A percentile compares a stretch with the other conserved stretches of the same genome.
Evolutionary conservation across 208 protist genomes (phyloP).

Genomic region (Crithidia bombi): DNA sequence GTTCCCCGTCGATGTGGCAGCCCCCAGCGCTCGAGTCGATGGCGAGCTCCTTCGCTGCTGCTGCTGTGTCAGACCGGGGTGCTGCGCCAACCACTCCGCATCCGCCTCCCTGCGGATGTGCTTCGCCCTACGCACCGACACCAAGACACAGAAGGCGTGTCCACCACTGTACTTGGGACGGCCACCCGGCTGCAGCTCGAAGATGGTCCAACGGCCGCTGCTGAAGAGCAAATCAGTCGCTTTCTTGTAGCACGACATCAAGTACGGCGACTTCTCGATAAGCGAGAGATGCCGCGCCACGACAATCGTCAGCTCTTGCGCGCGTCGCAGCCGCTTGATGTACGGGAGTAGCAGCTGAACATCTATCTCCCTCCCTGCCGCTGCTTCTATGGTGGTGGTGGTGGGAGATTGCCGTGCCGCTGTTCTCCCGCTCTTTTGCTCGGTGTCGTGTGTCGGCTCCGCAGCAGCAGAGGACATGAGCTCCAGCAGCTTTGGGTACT

Average conservation of each 20-base stretch:
- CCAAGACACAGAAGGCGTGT: slow-evolving; percentile 44
- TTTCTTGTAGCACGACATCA: slow-evolving; percentile 64
- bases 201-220: slow-evolving; percentile 77
- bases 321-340: slow-evolving; percentile 62
- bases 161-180: slow-evolving; percentile 43
- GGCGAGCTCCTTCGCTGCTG: background rate
- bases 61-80: slow-evolving; percentile 9
- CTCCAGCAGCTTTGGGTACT: slow-evolving; percentile 30
- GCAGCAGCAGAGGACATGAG: slow-evolving; percentile 4
- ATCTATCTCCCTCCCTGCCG: background rate
- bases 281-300: slow-evolving; percentile 64
- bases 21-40: background rate
- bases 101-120: slow-evolving; percentile 36
- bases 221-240: slow-evolving; percentile 73
- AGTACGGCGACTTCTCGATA: slow-evolving; percentile 66
- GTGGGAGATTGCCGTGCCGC: background rate
- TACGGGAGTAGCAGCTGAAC: slow-evolving; percentile 52
- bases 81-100: slow-evolving; percentile 27
- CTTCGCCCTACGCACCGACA: slow-evolving; percentile 56
- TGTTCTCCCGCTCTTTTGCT: too few species aligned
- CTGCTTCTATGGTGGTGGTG: background rate
- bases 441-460: background rate
- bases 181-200: slow-evolving; percentile 67
- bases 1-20: background rate
- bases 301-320: slow-evolving; percentile 74